A percentile compares a stretch with the other conserved stretches of the same genome.
Evolutionary conservation across 169 alveolate species (phyloP).

Genomic region (Cryptosporidium felis): DNA sequence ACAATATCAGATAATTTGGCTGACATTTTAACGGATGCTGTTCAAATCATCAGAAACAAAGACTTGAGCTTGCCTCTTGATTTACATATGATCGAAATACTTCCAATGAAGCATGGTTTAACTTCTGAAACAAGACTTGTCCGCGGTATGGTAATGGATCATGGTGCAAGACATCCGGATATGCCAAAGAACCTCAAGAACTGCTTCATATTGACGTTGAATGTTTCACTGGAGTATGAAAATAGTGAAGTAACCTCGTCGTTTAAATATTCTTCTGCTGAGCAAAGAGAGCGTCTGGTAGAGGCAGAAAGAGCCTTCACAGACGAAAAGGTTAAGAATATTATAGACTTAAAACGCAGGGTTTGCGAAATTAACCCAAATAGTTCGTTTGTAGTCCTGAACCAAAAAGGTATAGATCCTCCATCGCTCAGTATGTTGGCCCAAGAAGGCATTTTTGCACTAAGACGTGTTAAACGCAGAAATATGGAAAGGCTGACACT

Average conservation of each 20-base stretch:
- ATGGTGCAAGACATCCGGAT: conserved; percentile 97
- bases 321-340: conserved; percentile 95
- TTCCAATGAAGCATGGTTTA: conserved; percentile 97
- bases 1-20: conserved; percentile 91
- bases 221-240: conserved; percentile 98
- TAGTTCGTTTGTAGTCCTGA: conserved; percentile 92
- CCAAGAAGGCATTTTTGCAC: conserved; percentile 95
- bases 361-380: conserved; percentile 81
- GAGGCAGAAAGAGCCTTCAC: conserved; percentile 95
- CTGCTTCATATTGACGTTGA: conserved; percentile 95
- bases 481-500: conserved; percentile 97
- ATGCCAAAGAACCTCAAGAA: conserved; percentile 97
- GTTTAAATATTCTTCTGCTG: conserved; percentile 96
- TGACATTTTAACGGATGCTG: conserved; percentile 96
- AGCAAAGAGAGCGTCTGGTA: conserved; percentile 95
- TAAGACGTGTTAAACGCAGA: conserved; percentile 96
- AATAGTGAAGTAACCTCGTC: conserved; percentile 97
- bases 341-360: conserved; percentile 92
- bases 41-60: conserved; percentile 80
- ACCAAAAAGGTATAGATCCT: conserved; percentile 99
- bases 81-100: conserved; percentile 96
- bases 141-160: conserved; percentile 96
- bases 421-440: conserved; percentile 97
- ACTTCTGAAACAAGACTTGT: conserved; percentile 92
- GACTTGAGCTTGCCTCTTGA: conserved; percentile 85